A percentile compares a stretch with the other conserved stretches of the same genome.
Evolutionary conservation across 2,329 filamentous ascomycete species (phyloP).

Genomic region (Talaromyces amestolkiae): DNA sequence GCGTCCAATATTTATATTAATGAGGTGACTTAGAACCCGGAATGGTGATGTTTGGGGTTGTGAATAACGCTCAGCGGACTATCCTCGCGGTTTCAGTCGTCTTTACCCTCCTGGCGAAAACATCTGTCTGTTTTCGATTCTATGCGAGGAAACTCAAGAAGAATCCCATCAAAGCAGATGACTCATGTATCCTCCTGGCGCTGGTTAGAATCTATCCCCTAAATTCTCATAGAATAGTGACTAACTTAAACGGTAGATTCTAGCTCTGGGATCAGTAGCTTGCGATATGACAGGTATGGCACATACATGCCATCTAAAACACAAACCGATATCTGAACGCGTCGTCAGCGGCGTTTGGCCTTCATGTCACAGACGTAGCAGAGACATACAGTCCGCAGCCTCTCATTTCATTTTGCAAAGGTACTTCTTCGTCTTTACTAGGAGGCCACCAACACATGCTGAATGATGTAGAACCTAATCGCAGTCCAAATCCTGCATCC

Average conservation of each 20-base stretch:
- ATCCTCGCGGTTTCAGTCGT: background rate
- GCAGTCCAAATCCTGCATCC: background rate
- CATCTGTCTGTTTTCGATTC: background rate
- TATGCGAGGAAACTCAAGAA: background rate
- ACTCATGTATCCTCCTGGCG: background rate
- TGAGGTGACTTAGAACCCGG: background rate
- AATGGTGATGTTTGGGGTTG: background rate
- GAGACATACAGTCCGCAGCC: background rate
- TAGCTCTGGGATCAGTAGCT: background rate
- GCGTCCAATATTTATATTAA: background rate
- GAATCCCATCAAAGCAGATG: background rate
- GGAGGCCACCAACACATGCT: background rate
- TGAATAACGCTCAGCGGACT: background rate
- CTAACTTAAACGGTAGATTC: background rate
- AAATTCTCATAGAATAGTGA: background rate
- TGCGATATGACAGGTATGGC: background rate
- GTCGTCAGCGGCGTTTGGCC: background rate
- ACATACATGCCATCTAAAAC: too few relatives aligned
- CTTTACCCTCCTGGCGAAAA: background rate
- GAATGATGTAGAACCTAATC: background rate
- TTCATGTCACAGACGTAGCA: background rate
- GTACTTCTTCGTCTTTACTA: background rate
- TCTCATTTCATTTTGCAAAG: background rate
- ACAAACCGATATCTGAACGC: background rate
- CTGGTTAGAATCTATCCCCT: background rate